Conservation (phyloP, 1,284 basidiomycete species). For the Rhizoctonia solani region DNA sequence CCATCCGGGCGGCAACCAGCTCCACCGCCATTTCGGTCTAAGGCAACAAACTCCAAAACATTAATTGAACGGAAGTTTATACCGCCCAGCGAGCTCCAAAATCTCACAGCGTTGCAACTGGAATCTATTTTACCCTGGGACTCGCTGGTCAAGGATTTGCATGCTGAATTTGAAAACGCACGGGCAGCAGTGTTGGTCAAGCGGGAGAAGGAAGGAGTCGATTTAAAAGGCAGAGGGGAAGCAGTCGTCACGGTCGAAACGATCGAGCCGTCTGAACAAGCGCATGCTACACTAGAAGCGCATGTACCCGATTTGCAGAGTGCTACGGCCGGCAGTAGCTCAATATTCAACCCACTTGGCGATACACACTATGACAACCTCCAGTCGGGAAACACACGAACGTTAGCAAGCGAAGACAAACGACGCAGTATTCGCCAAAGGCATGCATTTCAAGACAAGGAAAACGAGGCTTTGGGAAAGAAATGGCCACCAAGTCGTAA, state of each 20-base stretch:
- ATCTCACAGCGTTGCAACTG: conserved; percentile 9
- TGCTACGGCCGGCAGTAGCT: too few relatives aligned
- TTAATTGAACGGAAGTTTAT: background rate
- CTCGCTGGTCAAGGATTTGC: background rate
- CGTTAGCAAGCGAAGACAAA: too few relatives aligned
- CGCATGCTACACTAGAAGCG: too few relatives aligned
- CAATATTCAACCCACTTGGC: too few relatives aligned
- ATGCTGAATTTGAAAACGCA: background rate
- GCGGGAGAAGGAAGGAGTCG: conserved; percentile 13
- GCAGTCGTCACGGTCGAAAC: conserved; percentile 18
- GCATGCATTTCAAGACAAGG: background rate
- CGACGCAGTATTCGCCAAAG: background rate
- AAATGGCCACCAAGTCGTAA: conserved; percentile 17
- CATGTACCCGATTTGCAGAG: too few relatives aligned
- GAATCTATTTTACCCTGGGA: conserved; percentile 28
- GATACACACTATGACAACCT: too few relatives aligned
- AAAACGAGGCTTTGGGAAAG: conserved; percentile 19
- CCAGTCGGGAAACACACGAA: too few relatives aligned
- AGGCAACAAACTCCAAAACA: background rate
- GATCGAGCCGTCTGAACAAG: too few relatives aligned
- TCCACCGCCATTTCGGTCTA: background rate
- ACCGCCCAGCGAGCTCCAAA: background rate
- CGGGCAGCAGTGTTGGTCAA: conserved; percentile 5
- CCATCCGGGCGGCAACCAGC: background rate
- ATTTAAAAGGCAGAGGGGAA: conserved; percentile 21